These are phyloP conservation scores for Leishmania guyanensis DNA, from an alignment of 208 protist genomes.

Conservation along the genomic window DNA sequence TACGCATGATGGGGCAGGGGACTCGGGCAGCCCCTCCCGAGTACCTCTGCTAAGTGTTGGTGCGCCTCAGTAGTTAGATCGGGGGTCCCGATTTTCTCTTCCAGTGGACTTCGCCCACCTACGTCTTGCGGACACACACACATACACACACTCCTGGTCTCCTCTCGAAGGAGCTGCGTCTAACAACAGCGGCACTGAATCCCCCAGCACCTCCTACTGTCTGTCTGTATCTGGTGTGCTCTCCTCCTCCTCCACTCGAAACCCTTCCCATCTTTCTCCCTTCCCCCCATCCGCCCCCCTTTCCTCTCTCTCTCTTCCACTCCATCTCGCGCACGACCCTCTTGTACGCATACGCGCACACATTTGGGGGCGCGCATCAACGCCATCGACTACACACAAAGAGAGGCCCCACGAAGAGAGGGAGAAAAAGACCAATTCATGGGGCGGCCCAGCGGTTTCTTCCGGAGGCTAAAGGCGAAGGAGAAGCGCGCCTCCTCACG, in stretches of 20 bases:
- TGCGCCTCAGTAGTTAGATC: background rate
- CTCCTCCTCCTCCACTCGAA: background rate
- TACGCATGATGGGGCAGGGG: background rate
- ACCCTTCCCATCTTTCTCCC: background rate
- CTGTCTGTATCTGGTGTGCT: constrained; percentile 1
- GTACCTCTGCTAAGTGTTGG: background rate
- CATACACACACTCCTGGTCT: background rate
- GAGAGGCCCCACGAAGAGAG: background rate
- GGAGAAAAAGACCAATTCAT: constrained; percentile 6
- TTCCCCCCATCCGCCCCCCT: background rate
- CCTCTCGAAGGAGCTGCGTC: background rate
- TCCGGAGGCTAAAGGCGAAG: constrained; percentile 81
- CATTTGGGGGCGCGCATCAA: background rate
- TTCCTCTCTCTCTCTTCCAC: background rate
- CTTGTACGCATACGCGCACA: background rate
- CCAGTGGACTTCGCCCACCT: background rate
- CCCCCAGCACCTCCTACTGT: background rate
- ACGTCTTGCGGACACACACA: constrained; percentile 13
- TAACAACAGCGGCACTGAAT: background rate
- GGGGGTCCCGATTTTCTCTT: constrained; percentile 5
- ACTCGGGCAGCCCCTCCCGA: too few relatives aligned
- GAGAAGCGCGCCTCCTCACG: constrained; percentile 53
- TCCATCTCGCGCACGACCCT: constrained; percentile 3
- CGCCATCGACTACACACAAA: background rate
- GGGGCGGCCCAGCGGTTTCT: constrained; percentile 84